A percentile compares a stretch with the other conserved stretches of the same genome.
Evolutionary conservation across 148 eudicot species (phyloP).

Genomic region (Oxyria digyna): DNA sequence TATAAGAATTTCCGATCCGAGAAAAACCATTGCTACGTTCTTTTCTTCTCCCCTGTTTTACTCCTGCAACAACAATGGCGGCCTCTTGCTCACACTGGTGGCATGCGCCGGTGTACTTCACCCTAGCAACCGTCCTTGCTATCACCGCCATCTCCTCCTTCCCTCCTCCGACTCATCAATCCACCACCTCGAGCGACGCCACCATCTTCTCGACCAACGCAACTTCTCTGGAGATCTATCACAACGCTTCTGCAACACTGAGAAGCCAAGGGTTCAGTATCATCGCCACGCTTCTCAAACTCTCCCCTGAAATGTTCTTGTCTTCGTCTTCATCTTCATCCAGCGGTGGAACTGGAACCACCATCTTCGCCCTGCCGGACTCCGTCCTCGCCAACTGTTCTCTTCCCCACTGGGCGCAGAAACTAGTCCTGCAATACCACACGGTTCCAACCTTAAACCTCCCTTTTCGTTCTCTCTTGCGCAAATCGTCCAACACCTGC

Average conservation of each 20-base stretch:
- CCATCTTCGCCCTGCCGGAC: slow-evolving; percentile 55
- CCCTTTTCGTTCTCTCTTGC: slow-evolving; percentile 19
- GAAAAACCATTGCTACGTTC: too few species aligned
- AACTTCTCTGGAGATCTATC: slow-evolving; percentile 8
- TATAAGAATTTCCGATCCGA: too few species aligned
- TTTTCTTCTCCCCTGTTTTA: too few species aligned
- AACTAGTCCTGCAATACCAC: slow-evolving; percentile 43
- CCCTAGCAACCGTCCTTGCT: slow-evolving; percentile 28
- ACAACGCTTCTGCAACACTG: slow-evolving; percentile 27
- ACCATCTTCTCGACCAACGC: neutral
- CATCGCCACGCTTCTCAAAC: slow-evolving; percentile 38
- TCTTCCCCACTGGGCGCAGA: slow-evolving; percentile 19
- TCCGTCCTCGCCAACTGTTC: slow-evolving; percentile 22
- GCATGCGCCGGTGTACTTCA: slow-evolving; percentile 50
- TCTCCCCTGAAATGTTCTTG: slow-evolving; percentile 41
- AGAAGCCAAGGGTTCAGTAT: slow-evolving; percentile 26
- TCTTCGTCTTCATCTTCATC: slow-evolving; percentile 7
- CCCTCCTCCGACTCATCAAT: neutral
- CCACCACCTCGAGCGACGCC: neutral
- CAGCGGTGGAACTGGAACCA: slow-evolving; percentile 18
- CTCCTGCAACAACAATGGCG: slow-evolving; percentile 20
- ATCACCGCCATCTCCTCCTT: slow-evolving; percentile 18
- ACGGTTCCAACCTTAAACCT: slow-evolving; percentile 21
- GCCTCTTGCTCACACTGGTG: slow-evolving; percentile 47
- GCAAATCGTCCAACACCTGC: slow-evolving; percentile 24